These are phyloP conservation scores for Cyclostephanos invisitatus DNA, from an alignment of 108 stramenopile genomes.

Conservation along the genomic window DNA sequence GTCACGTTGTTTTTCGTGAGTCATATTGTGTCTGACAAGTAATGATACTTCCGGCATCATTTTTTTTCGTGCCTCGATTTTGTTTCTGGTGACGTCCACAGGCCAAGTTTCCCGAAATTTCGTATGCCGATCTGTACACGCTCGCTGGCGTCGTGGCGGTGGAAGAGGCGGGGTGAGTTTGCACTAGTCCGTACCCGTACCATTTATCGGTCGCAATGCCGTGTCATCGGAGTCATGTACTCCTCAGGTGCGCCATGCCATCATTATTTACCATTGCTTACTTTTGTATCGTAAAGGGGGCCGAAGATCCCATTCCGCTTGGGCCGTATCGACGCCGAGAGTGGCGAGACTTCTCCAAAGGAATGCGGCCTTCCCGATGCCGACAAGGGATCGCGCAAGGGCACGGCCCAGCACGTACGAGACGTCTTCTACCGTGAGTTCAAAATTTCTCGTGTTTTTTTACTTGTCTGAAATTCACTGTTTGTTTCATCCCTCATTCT, in stretches of 20 bases:
- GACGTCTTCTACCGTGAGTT: constrained; percentile 97
- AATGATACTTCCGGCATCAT: background rate
- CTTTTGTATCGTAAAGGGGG: constrained; percentile 59
- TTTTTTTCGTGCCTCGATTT: background rate
- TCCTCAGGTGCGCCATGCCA: background rate
- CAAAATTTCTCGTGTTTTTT: background rate
- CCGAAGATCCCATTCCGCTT: constrained; percentile 80
- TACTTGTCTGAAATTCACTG: background rate
- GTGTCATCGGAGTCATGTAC: background rate
- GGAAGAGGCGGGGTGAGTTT: constrained; percentile 50
- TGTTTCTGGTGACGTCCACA: constrained; percentile 1
- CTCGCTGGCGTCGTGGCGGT: constrained; percentile 82
- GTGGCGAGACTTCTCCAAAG: constrained; percentile 68
- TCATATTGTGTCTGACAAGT: too few species aligned
- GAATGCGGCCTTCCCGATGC: constrained; percentile 91
- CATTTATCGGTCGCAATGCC: background rate
- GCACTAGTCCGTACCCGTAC: background rate
- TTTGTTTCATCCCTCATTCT: constrained; percentile 1
- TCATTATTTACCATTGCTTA: constrained; percentile 3
- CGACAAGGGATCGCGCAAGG: constrained; percentile 79
- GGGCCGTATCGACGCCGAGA: constrained; percentile 71
- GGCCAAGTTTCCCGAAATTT: constrained; percentile 83
- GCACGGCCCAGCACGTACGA: constrained; percentile 80
- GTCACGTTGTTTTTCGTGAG: too few species aligned
- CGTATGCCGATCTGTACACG: constrained; percentile 95